Evolutionary conservation across 441 rosid genomes (phyloP), one percentile per base, ranked within the genome.

Genomic region (Mallotus repandus): DNA sequence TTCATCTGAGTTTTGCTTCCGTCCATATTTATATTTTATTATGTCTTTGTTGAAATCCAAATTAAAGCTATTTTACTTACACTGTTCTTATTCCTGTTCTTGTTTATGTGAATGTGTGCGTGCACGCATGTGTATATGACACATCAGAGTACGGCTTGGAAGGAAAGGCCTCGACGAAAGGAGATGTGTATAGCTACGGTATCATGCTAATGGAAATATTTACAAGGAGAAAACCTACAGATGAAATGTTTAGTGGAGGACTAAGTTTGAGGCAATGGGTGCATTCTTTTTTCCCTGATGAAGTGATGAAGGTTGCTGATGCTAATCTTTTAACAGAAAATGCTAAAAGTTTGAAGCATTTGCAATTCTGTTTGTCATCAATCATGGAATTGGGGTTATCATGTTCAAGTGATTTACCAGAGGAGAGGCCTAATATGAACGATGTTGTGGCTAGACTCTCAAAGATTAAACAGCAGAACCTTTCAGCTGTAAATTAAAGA

Each of bases 191-290:
- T 9, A 49, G 69, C 69, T 66, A 22, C 10, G 69, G 56, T 7
- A 66, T 66, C 12, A 66, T 66, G 69, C 48, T 66, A 53, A 48
- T 66, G 38, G 69, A 66, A 66, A 49, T 18, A 1, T 66, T 66
- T 49, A 66, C 69, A 0, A 49, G 69, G 35, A 48, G 48, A 49
- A 66, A 14, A 49, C 69, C 69, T 21, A 66, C 56, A 0, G 69
- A 66, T 49, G 57, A 15, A 48, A 25, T 66, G 55, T 48, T 66
- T 32, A 29, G 38, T 9, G 52, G 43, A 46, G 69, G 56, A 22
- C 10, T 48, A 66, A 66, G 69, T 32, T 49, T 66, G 19, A 66
- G 69, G 69, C 38, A 66, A 22, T 66, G 69, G 69, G 69, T 66
- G 69, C 49, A 48, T 7, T 21, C 10, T 49, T 66, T 10, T 4